Percentiles rank a stretch among this genome's conserved stretches.
These are phyloP conservation scores for Sesbania bispinosa DNA, from an alignment of 306 rosid species.

Conservation along the genomic window DNA sequence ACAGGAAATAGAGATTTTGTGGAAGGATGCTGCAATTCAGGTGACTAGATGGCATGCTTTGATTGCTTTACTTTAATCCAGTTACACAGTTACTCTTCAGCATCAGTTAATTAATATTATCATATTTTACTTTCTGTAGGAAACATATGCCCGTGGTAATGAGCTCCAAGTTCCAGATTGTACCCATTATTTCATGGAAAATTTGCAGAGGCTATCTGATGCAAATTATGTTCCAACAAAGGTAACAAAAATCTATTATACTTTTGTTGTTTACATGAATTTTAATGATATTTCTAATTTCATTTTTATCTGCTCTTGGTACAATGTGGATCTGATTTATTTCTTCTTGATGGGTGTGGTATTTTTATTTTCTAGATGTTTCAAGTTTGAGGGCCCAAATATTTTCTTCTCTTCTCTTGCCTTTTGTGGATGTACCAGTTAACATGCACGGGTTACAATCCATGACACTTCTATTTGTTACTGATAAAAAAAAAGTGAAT, in stretches of 20 bases:
- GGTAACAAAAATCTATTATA: conserved; percentile 40
- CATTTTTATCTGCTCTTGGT: neutral
- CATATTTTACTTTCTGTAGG: conserved; percentile 50
- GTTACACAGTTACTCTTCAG: neutral
- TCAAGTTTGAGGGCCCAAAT: neutral
- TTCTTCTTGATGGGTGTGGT: conserved; percentile 11
- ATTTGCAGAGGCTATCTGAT: conserved; percentile 78
- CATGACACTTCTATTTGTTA: neutral
- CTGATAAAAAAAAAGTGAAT: neutral
- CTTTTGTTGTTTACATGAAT: neutral
- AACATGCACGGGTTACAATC: neutral
- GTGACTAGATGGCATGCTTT: conserved; percentile 38
- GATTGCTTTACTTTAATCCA: conserved; percentile 20
- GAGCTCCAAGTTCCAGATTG: conserved; percentile 99
- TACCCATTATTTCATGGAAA: conserved; percentile 89
- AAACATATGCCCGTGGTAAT: conserved; percentile 84
- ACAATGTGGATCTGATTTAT: neutral
- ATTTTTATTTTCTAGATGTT: neutral
- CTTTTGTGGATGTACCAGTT: neutral
- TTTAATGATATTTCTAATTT: neutral
- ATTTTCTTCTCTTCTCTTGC: neutral
- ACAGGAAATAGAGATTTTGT: conserved; percentile 74
- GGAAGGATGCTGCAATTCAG: conserved; percentile 96
- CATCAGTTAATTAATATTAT: conserved; percentile 1
- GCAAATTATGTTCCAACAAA: conserved; percentile 84